These are phyloP conservation scores for Diaporthe sp. DNA, from an alignment of 2,329 filamentous ascomycete genomes.

Conservation along the genomic window DNA sequence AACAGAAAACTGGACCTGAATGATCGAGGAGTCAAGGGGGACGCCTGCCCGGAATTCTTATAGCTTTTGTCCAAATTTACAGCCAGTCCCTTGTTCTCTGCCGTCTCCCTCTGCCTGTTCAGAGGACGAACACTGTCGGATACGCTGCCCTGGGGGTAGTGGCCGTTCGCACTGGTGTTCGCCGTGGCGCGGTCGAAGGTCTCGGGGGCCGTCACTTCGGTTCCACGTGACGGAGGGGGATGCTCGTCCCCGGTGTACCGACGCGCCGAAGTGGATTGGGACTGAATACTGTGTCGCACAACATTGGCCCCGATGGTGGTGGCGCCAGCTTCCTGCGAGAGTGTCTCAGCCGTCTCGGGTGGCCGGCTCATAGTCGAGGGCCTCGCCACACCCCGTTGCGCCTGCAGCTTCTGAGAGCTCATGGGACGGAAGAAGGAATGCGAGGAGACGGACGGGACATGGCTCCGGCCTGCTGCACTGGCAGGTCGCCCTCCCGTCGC, in stretches of 20 bases:
- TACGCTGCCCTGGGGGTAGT: slow-evolving; percentile 71
- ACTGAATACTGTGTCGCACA: slow-evolving; percentile 48
- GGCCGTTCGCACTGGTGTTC: slow-evolving; percentile 79
- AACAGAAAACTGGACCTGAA: slow-evolving; percentile 82
- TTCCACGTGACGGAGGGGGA: slow-evolving; percentile 48
- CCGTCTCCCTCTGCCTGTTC: slow-evolving; percentile 66
- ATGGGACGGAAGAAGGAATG: slow-evolving; percentile 96
- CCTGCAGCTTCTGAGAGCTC: slow-evolving; percentile 95
- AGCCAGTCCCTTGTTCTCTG: slow-evolving; percentile 59
- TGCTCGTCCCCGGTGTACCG: slow-evolving; percentile 33
- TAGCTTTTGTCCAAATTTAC: slow-evolving; percentile 73
- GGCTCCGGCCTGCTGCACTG: slow-evolving; percentile 82
- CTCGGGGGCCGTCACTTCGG: slow-evolving; percentile 69
- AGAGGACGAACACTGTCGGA: slow-evolving; percentile 85
- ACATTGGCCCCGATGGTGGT: slow-evolving; percentile 37
- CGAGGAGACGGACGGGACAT: slow-evolving; percentile 89
- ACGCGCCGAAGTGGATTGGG: slow-evolving; percentile 44
- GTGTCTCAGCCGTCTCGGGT: slow-evolving; percentile 39
- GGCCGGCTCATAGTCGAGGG: slow-evolving; percentile 57
- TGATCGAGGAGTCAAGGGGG: slow-evolving; percentile 78
- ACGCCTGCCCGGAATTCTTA: slow-evolving; percentile 64
- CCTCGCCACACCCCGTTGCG: slow-evolving; percentile 77
- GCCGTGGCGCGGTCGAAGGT: slow-evolving; percentile 81
- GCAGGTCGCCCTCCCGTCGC: slow-evolving; percentile 67
- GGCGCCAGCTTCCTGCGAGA: slow-evolving; percentile 11